phyloP scores from a whole-genome alignment of 2,329 filamentous ascomycete species.

The Monosporascus sp. region DNA sequence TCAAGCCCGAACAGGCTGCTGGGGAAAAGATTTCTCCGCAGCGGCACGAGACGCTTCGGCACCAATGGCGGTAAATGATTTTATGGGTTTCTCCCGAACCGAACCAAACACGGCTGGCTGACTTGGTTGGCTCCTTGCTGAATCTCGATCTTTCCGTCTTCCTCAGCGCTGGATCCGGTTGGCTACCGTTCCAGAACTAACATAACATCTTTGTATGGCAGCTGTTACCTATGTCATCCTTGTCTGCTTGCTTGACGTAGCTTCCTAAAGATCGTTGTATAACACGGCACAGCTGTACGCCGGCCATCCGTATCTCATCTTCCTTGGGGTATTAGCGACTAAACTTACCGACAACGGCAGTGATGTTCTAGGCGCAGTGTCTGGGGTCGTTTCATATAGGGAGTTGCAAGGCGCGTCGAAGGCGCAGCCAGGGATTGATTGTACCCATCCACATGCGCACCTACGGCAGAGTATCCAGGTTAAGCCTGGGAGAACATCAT shows the following conservation, averaged over 20 bases:
- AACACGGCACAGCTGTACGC: too few species aligned
- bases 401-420: too few species aligned
- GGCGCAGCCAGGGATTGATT: too few species aligned
- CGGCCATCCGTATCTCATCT: too few species aligned
- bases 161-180: slow-evolving; percentile 4
- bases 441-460: too few species aligned
- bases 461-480: background rate
- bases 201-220: too few species aligned
- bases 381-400: too few species aligned
- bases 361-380: too few species aligned
- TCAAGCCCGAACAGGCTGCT: slow-evolving; percentile 12
- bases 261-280: background rate
- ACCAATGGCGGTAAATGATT: slow-evolving; percentile 25
- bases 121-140: slow-evolving; percentile 13
- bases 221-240: too few species aligned
- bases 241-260: background rate
- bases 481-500: background rate
- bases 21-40: slow-evolving; percentile 12
- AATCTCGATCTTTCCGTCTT: slow-evolving; percentile 14
- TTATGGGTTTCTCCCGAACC: background rate
- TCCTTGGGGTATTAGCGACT: too few species aligned
- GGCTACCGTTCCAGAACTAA: too few species aligned
- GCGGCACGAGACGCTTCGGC: slow-evolving; percentile 15
- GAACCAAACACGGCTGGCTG: slow-evolving; percentile 3
- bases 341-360: too few species aligned